Evolutionary conservation across 768 basidiomycete species (phyloP).

Genomic region (Phanerochaete carnosa): DNA sequence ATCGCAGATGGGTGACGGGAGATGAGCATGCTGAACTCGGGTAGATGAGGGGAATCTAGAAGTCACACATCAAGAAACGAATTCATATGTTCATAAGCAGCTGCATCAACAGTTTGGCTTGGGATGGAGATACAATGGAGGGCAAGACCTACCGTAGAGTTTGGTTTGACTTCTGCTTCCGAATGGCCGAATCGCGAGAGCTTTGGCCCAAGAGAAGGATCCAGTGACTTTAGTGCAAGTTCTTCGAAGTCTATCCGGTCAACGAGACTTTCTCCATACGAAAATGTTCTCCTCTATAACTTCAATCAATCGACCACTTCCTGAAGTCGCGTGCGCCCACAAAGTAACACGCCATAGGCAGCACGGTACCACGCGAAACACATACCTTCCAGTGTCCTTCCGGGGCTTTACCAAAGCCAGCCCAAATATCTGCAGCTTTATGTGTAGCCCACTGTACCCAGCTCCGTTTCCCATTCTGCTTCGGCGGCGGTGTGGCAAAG

Average conservation of each 20-base stretch:
- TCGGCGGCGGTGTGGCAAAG: constrained; percentile 27
- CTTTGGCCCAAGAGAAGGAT: constrained; percentile 62
- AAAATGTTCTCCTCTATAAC: constrained; percentile 57
- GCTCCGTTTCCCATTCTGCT: constrained; percentile 27
- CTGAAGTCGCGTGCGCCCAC: too few relatives aligned
- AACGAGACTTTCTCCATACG: constrained; percentile 62
- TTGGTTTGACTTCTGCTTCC: constrained; percentile 10
- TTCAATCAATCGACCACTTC: not conserved
- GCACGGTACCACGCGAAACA: not conserved
- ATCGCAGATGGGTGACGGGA: constrained; percentile 43
- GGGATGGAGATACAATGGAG: not conserved
- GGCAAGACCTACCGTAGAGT: constrained; percentile 16
- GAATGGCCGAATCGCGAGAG: constrained; percentile 16
- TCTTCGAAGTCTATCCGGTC: constrained; percentile 82
- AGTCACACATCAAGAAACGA: not conserved
- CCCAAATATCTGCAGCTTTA: constrained; percentile 60
- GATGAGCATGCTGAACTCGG: constrained; percentile 36
- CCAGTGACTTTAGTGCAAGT: constrained; percentile 66
- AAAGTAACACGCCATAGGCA: not conserved
- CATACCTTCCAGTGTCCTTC: constrained; percentile 71
- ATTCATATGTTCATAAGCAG: not conserved
- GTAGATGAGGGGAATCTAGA: constrained; percentile 59
- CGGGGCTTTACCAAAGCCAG: constrained; percentile 60
- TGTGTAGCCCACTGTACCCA: constrained; percentile 47
- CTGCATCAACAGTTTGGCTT: constrained; percentile 22